Evolutionary conservation across 352 stramenopile species (phyloP), one percentile per base, ranked within the genome.

Genomic region (Pythium coloratum): DNA sequence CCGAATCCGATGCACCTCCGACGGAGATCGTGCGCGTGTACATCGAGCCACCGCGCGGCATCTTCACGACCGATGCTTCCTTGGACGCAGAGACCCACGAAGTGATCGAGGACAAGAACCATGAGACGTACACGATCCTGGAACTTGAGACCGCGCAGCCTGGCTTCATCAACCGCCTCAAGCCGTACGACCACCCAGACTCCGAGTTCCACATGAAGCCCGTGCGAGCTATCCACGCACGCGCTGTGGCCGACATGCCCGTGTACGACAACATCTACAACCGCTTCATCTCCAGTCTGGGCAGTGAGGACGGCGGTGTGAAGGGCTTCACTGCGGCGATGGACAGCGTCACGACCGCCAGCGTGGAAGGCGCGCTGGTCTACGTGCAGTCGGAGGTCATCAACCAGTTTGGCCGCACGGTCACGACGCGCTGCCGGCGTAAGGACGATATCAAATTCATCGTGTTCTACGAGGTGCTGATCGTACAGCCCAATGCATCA

Each of bases 381-480:
- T 78, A 71, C 60, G 59, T 78, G 14, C 71, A 78, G 61, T 58
- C 71, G 20, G 58, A 78, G 26, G 60, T 67, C 20, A 72, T 78
- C 60, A 72, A 78, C 55, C 34, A 72, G 36, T 72, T 56, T 40
- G 26, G 42, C 2, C 57, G 69, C 30, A 51, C 59, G 5, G 51
- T 46, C n/a, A 36, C 61, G 13, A 32, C 69, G 33, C 65, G 63
- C 14, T 82, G 76, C 59, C 32, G 49, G 26, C 82, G 85, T 47
- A 90, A 90, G 72, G 80, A 74, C 59, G 67, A 65, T 18, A 88
- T 89, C 70, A 66, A 70, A 10, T 86, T 85, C 54, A 76, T 93
- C 38, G 81, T 90, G n/a, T 91, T 93, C 69, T 93, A 93, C 69
- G 81, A 91, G 49, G 32, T 91, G 14, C 61, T 84, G 26, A 80